Evolutionary conservation across 371 early-diverging fungal genomes (phyloP).

Genomic region (Lichtheimia ramosa): DNA sequence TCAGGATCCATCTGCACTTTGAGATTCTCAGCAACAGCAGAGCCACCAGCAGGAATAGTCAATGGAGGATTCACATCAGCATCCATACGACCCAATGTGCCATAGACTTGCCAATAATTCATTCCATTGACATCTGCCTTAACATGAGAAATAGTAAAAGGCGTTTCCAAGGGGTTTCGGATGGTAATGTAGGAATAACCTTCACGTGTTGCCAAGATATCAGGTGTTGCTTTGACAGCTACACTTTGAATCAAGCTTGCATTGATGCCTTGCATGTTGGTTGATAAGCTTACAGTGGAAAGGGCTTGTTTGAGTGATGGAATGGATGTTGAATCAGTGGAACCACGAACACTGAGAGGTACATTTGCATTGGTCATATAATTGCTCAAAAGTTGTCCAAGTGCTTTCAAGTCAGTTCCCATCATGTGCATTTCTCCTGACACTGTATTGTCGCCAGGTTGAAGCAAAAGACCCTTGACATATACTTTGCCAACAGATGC

Average conservation of each 20-base stretch:
- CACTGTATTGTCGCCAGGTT: slow-evolving; percentile 23
- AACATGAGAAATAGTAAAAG: neutral
- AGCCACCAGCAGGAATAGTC: neutral
- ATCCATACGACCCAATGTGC: neutral
- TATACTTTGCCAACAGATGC: slow-evolving; percentile 17
- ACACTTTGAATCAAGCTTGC: neutral
- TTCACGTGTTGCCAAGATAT: neutral
- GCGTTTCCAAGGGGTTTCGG: neutral
- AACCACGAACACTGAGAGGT: slow-evolving; percentile 43
- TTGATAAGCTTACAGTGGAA: slow-evolving; percentile 36
- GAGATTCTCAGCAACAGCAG: neutral
- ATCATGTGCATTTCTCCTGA: slow-evolving; percentile 26
- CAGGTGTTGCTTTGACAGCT: neutral
- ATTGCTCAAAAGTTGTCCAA: slow-evolving; percentile 25
- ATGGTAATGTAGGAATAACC: neutral
- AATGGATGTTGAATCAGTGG: slow-evolving; percentile 34
- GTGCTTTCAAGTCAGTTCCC: slow-evolving; percentile 10
- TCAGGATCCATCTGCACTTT: neutral
- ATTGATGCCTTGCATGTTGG: slow-evolving; percentile 41
- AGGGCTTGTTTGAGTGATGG: slow-evolving; percentile 49
- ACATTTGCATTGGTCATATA: slow-evolving; percentile 45
- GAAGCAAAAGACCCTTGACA: slow-evolving; percentile 27
- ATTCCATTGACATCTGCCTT: neutral
- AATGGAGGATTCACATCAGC: neutral
- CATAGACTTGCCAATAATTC: neutral